Conservation (phyloP, 2,329 filamentous ascomycete species). For the Gyromitra esculenta region DNA sequence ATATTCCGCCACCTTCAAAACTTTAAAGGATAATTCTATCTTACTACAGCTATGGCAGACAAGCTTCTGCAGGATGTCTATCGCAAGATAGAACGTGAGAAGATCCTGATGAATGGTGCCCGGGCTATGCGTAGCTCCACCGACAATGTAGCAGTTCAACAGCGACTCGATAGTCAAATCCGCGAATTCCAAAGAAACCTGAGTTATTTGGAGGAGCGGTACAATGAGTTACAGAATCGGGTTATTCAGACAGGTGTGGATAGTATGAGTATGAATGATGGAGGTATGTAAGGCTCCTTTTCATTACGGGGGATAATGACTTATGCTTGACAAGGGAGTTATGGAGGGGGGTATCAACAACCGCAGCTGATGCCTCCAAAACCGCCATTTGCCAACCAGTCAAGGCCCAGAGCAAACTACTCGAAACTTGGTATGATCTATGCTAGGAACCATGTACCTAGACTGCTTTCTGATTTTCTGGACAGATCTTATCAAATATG, state of each 20-base stretch:
- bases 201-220: conserved; percentile 91
- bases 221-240: conserved; percentile 77
- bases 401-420: conserved; percentile 85
- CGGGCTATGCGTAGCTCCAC: conserved; percentile 96
- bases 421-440: conserved; percentile 84
- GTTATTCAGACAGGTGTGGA: conserved; percentile 75
- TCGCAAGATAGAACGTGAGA: conserved; percentile 98
- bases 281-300: conserved; percentile 47
- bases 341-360: conserved; percentile 52
- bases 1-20: conserved; percentile 19
- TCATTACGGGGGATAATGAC: conserved; percentile 22
- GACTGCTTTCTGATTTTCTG: conserved; percentile 50
- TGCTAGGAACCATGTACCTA: conserved; percentile 36
- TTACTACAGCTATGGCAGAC: conserved; percentile 50
- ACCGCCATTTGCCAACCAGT: conserved; percentile 74
- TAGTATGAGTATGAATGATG: conserved; percentile 68
- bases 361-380: conserved; percentile 57
- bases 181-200: conserved; percentile 93
- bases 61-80: conserved; percentile 67
- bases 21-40: conserved; percentile 22
- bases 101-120: conserved; percentile 91
- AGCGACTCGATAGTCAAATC: conserved; percentile 91
- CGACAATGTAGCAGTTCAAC: conserved; percentile 89
- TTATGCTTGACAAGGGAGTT: conserved; percentile 51
- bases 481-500: conserved; percentile 96